Evolutionary conservation across 306 rosid genomes (phyloP).

Genomic region (Malus orientalis): DNA sequence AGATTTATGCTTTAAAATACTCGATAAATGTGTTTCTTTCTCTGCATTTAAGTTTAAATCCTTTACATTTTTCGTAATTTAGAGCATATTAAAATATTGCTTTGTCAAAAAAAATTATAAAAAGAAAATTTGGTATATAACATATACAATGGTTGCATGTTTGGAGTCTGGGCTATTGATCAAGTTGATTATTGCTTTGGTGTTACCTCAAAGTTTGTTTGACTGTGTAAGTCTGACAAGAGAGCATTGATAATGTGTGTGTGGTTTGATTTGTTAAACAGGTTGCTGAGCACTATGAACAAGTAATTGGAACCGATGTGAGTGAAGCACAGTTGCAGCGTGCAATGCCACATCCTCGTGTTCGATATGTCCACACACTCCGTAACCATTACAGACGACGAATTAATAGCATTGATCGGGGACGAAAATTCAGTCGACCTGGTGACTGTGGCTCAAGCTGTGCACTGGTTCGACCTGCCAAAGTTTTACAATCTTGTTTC

Average conservation of each 20-base stretch:
- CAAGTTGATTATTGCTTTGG: no score
- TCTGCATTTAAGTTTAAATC: no score
- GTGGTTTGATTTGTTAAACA: neutral
- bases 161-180: no score
- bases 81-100: no score
- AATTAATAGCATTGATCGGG: constrained; percentile 14
- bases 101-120: no score
- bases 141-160: no score
- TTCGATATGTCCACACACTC: constrained; percentile 24
- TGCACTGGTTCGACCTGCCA: constrained; percentile 26
- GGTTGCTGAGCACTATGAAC: constrained; percentile 26
- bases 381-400: constrained; percentile 12
- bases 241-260: no score
- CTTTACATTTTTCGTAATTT: no score
- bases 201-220: no score
- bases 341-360: constrained; percentile 18
- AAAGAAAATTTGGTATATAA: no score
- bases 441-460: constrained; percentile 15
- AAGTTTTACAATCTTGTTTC: constrained; percentile 2
- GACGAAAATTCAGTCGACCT: constrained; percentile 22
- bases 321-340: constrained; percentile 20
- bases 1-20: no score
- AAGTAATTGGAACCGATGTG: constrained; percentile 25
- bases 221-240: neutral
- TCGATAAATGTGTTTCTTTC: no score